Evolutionary conservation across 78 protist genomes (phyloP).

Genomic region (Anaeramoeba ignava): DNA sequence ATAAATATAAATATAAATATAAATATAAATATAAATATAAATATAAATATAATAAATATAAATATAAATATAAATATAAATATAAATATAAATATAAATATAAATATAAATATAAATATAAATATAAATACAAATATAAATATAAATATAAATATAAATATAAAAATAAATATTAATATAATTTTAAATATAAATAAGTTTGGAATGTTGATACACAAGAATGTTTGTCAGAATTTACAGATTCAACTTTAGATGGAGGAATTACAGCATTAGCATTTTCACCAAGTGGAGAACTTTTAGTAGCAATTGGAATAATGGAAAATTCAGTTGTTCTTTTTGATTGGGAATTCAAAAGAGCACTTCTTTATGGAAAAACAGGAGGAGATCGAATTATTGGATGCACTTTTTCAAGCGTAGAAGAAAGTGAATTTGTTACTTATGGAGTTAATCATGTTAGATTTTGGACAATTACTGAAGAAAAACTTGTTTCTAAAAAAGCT

Average conservation of each 20-base stretch:
- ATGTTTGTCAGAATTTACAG: background rate
- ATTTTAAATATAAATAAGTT: too few species aligned
- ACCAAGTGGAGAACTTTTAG: slow-evolving; percentile 18
- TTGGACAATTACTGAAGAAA: slow-evolving; percentile 19
- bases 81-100: too few species aligned
- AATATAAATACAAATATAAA: too few species aligned
- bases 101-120: too few species aligned
- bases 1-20: too few species aligned
- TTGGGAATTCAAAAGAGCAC: slow-evolving; percentile 13
- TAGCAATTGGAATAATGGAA: slow-evolving; percentile 14
- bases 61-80: too few species aligned
- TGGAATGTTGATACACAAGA: slow-evolving; percentile 15
- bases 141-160: too few species aligned
- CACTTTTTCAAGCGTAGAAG: background rate
- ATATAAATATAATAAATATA: too few species aligned
- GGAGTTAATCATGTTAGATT: slow-evolving; percentile 30
- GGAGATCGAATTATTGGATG: slow-evolving; percentile 3
- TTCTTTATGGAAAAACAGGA: background rate
- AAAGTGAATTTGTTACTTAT: slow-evolving; percentile 17
- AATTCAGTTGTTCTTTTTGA: slow-evolving; percentile 30
- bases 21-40: too few species aligned
- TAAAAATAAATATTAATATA: too few species aligned
- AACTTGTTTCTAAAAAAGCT: background rate
- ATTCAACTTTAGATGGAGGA: slow-evolving; percentile 8
- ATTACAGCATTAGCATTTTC: slow-evolving; percentile 17